phyloP scores from a whole-genome alignment of 176 grass and related monocot species.

The Ensete ventricosum region DNA sequence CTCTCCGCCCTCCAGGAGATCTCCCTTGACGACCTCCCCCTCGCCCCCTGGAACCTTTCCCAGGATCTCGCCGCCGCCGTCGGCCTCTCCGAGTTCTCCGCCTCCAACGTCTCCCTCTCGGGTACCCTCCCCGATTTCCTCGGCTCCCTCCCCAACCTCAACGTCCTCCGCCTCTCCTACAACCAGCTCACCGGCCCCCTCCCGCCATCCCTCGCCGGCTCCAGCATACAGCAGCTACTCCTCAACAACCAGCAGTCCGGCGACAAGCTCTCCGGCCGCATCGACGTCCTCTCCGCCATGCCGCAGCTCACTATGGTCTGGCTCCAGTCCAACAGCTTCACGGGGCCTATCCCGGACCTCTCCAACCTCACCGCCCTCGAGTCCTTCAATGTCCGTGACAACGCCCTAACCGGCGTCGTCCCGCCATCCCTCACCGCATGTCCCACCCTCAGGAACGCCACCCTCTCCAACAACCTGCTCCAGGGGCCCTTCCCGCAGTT shows the following conservation, averaged over 20 bases:
- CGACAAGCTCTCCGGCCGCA: slow-evolving; percentile 43
- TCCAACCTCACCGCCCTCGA: slow-evolving; percentile 36
- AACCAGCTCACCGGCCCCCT: slow-evolving; percentile 51
- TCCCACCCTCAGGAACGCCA: slow-evolving; percentile 27
- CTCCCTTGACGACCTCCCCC: slow-evolving; percentile 34
- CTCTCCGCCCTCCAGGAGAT: not conserved
- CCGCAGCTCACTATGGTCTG: slow-evolving; percentile 39
- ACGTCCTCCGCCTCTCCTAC: slow-evolving; percentile 48
- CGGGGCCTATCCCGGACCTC: slow-evolving; percentile 58
- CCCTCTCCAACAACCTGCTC: slow-evolving; percentile 63
- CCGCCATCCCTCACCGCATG: slow-evolving; percentile 35
- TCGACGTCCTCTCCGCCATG: slow-evolving; percentile 47
- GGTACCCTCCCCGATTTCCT: slow-evolving; percentile 49
- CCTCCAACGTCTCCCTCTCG: slow-evolving; percentile 41
- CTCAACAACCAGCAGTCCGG: slow-evolving; percentile 63
- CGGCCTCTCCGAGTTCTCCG: slow-evolving; percentile 41
- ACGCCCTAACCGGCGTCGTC: slow-evolving; percentile 54
- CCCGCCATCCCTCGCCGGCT: slow-evolving; percentile 26
- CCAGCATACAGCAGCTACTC: slow-evolving; percentile 41
- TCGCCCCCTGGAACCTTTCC: slow-evolving; percentile 45
- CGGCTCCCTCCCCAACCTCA: slow-evolving; percentile 33
- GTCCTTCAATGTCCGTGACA: slow-evolving; percentile 68
- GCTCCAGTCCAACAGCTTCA: slow-evolving; percentile 78
- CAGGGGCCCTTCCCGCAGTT: slow-evolving; percentile 56
- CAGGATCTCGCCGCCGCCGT: slow-evolving; percentile 12